Evolutionary conservation across 2,329 filamentous ascomycete species (phyloP).

Genomic region (Fusarium sambucinum): DNA sequence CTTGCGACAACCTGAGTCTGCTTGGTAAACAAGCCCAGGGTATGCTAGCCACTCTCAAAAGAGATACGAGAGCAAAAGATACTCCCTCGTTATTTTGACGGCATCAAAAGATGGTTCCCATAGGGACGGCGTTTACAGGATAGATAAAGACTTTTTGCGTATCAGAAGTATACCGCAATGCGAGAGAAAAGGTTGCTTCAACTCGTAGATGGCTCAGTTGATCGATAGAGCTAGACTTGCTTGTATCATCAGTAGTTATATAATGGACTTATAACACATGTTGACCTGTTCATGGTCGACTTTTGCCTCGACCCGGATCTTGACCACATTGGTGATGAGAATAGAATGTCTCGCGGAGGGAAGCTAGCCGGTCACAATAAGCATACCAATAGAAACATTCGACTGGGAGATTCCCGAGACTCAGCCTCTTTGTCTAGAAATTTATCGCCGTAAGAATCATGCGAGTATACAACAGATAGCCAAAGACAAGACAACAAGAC

Average conservation of each 20-base stretch:
- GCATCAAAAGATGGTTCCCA: conserved; percentile 1
- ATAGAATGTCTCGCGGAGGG: neutral
- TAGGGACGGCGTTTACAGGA: conserved; percentile 30
- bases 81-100: neutral
- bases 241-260: conserved; percentile 11
- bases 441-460: neutral
- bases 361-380: neutral
- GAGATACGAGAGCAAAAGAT: neutral
- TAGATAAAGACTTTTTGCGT: conserved; percentile 21
- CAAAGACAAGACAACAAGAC: neutral
- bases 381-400: neutral
- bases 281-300: neutral
- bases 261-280: neutral
- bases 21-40: neutral
- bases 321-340: neutral
- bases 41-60: neutral
- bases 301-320: neutral
- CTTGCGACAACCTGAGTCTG: neutral
- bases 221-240: conserved; percentile 25
- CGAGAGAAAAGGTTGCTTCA: conserved; percentile 3
- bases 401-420: neutral
- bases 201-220: neutral
- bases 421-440: neutral
- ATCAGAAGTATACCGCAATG: neutral
- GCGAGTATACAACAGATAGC: neutral